Evolutionary conservation across 805 yeast genomes (phyloP), one percentile per base, ranked within the genome.

Genomic region (Cyberlindnera mycetangii): DNA sequence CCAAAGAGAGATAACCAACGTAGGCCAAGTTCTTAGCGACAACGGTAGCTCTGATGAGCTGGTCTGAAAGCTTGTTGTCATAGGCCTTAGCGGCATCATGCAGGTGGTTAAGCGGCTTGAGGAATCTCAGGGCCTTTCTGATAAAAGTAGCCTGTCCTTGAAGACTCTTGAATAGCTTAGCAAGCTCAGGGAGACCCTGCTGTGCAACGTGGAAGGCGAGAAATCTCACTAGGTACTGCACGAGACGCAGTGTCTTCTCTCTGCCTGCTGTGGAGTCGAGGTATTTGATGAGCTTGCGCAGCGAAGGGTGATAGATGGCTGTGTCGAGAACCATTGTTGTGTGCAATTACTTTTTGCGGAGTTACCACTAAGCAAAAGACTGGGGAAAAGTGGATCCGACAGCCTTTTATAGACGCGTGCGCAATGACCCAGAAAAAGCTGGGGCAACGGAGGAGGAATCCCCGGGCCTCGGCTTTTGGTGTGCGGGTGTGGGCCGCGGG

Each of bases 41-140:
- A 17, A 79, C 71, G 14, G 79, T 69, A 48, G 69, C 59, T 60
- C 81, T 78, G 54, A 70, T 52, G 20, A 79, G 66, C 10, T 76
- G 75, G 62, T 85, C 92, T 41, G 75, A 62, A 36, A 89, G 74
- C 69, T 85, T 83, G 65, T 87, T 81, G 59, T 81, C 86, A 55
- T 71, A 76, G 12, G 86, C 76, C 50, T 75, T 73, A 3, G 85
- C 72, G 5, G 90, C 86, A n/a, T 78, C 75, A 55, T 81, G 80
- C 43, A 86, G 59, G 61, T 84, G 89, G 56, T 73, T 74, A 57
- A 90, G 68, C 1, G 95, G 95, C 67, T 89, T 90, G 51, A 89
- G 77, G 59, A 84, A 80, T 59, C 97, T 78, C 71, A 90, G 68
- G 18, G 89, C 82, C 69, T 92, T 92, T 64, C 98, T 81, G 50